phyloP scores from a whole-genome alignment of 2,329 filamentous ascomycete genomes.

The Aspergillus cejpii region DNA sequence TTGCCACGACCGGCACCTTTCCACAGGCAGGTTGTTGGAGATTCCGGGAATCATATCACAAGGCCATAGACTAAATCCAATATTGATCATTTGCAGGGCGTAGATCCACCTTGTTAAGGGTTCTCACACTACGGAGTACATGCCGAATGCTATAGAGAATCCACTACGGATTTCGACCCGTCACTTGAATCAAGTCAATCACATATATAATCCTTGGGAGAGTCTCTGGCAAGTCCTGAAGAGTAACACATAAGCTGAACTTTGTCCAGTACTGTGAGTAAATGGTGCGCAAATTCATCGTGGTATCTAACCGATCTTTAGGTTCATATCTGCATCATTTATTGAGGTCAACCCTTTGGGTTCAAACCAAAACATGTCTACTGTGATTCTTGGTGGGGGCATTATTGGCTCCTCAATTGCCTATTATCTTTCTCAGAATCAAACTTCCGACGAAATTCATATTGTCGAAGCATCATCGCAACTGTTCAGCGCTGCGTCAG shows the following conservation, averaged over 20 bases:
- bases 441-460: conserved; percentile 43
- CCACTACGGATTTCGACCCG: no score
- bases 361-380: conserved; percentile 43
- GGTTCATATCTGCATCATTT: no score
- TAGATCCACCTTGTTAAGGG: not conserved
- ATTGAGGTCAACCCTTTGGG: no score
- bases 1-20: no score
- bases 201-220: no score
- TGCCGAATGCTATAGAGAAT: not conserved
- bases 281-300: no score
- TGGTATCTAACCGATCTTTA: no score
- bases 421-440: conserved; percentile 58
- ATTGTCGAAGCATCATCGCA: conserved; percentile 52
- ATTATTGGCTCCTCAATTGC: conserved; percentile 65
- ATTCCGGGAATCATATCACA: not conserved
- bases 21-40: no score
- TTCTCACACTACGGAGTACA: not conserved
- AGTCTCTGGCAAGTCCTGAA: no score
- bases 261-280: no score
- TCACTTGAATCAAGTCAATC: no score
- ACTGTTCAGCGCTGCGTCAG: conserved; percentile 67
- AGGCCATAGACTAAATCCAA: not conserved
- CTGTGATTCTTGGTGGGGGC: conserved; percentile 62
- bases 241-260: no score
- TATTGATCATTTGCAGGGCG: conserved; percentile 5